Evolutionary conservation across 257 asterid genomes (phyloP).

Genomic region (Thymus quinquecostatus): DNA sequence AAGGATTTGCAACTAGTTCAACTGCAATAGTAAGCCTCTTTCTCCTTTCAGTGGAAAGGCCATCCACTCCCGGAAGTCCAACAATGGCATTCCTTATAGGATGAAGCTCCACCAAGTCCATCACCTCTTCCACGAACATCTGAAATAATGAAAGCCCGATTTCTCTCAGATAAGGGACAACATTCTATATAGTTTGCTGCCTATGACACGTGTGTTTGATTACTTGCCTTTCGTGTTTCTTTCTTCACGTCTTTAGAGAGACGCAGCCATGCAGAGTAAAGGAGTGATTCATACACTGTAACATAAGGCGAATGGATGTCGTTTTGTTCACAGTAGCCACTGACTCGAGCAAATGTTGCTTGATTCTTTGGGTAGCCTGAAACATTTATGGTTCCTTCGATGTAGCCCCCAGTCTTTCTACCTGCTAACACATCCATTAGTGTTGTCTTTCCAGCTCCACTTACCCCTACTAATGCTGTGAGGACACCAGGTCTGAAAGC

Average conservation of each 20-base stretch:
- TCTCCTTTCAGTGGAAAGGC: slow-evolving; percentile 88
- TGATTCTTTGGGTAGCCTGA: slow-evolving; percentile 86
- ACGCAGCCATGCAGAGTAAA: slow-evolving; percentile 93
- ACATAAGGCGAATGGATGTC: slow-evolving; percentile 91
- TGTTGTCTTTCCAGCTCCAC: slow-evolving; percentile 96
- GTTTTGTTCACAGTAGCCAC: slow-evolving; percentile 88
- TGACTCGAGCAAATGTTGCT: slow-evolving; percentile 79
- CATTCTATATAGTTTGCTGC: neutral
- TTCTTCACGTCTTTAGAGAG: slow-evolving; percentile 69
- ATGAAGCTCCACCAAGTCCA: slow-evolving; percentile 84
- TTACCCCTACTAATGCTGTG: slow-evolving; percentile 84
- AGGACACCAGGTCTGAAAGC: slow-evolving; percentile 81
- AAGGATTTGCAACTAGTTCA: slow-evolving; percentile 85
- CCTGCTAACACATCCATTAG: slow-evolving; percentile 94
- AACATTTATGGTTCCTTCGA: slow-evolving; percentile 72
- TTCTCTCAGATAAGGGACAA: neutral
- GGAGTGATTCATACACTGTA: slow-evolving; percentile 79
- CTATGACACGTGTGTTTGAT: neutral
- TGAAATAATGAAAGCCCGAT: slow-evolving; percentile 27
- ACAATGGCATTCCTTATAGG: slow-evolving; percentile 73
- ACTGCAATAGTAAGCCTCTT: slow-evolving; percentile 88
- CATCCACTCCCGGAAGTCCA: slow-evolving; percentile 84
- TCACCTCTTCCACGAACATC: slow-evolving; percentile 93
- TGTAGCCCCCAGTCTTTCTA: slow-evolving; percentile 84
- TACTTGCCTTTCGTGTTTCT: slow-evolving; percentile 67